These are phyloP conservation scores for Fusarium denticulatum DNA, from an alignment of 2,329 filamentous ascomycete species.

Conservation along the genomic window DNA sequence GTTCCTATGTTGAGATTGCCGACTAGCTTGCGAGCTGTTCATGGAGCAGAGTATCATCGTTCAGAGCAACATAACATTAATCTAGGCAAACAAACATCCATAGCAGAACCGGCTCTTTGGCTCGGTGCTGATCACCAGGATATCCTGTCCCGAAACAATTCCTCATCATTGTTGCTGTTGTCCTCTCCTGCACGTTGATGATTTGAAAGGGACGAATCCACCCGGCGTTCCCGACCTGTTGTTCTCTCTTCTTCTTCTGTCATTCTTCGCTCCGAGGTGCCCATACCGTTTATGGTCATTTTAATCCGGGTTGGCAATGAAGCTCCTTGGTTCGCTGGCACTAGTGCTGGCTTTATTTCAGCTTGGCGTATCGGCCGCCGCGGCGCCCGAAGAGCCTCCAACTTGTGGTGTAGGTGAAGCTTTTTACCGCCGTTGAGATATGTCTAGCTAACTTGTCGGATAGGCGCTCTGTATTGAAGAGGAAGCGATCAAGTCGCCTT, in stretches of 20 bases:
- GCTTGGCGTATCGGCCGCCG: constrained; percentile 19
- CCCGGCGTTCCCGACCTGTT: background rate
- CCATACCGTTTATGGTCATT: background rate
- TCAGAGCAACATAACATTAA: background rate
- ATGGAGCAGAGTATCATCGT: background rate
- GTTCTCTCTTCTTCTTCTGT: background rate
- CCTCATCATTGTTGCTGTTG: too few relatives aligned
- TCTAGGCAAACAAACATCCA: background rate
- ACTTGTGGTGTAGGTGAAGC: constrained; percentile 16
- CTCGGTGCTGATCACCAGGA: background rate
- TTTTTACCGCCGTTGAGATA: background rate
- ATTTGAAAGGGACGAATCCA: background rate
- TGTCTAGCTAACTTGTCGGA: background rate
- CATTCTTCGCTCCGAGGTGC: background rate
- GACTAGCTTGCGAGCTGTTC: background rate
- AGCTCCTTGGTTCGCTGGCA: background rate
- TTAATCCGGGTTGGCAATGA: constrained; percentile 20
- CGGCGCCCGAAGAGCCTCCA: constrained; percentile 16
- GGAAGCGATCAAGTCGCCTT: constrained; percentile 9
- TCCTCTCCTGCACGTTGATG: background rate
- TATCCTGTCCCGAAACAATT: background rate
- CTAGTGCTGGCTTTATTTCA: constrained; percentile 19
- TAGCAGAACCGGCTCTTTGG: background rate
- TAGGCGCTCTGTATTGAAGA: constrained; percentile 4
- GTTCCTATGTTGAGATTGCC: background rate